Conservation (phyloP, 225 moss, liverwort and hornwort genomes). For the Pleurozium schreberi region DNA sequence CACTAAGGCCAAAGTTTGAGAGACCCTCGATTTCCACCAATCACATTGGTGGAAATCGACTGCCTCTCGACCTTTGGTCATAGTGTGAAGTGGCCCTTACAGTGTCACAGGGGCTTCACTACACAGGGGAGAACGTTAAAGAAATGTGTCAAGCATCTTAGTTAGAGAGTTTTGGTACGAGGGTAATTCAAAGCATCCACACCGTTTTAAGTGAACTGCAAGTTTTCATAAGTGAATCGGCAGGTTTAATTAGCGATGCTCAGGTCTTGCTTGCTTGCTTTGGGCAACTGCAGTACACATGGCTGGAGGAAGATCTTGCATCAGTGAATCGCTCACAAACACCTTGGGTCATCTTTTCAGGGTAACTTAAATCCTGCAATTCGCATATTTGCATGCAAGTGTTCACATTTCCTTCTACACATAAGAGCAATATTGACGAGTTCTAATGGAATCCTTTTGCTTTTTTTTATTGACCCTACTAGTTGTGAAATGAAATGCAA, state of each 20-base stretch:
- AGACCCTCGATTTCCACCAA: no score
- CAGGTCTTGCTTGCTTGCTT: background rate
- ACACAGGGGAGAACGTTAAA: background rate
- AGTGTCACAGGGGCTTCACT: background rate
- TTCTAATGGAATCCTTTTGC: background rate
- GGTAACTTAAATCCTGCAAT: slow-evolving; percentile 29
- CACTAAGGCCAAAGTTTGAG: no score
- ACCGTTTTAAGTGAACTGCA: background rate
- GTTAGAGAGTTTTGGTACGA: background rate
- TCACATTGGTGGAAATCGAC: no score
- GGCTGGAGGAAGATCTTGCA: slow-evolving; percentile 35
- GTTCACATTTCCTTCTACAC: background rate
- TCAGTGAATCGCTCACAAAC: slow-evolving; percentile 48
- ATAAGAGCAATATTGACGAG: no score
- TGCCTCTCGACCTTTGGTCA: no score
- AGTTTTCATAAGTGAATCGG: background rate
- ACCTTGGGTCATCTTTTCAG: slow-evolving; percentile 60
- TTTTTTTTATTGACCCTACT: no score
- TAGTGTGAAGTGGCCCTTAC: no score
- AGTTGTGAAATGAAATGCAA: background rate
- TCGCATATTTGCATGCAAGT: no score
- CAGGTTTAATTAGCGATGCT: background rate
- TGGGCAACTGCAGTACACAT: background rate
- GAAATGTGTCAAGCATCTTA: background rate
- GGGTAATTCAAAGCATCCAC: background rate